These are phyloP conservation scores for Coemansia sp. DNA, from an alignment of 192 early-diverging fungal species.

Conservation along the genomic window DNA sequence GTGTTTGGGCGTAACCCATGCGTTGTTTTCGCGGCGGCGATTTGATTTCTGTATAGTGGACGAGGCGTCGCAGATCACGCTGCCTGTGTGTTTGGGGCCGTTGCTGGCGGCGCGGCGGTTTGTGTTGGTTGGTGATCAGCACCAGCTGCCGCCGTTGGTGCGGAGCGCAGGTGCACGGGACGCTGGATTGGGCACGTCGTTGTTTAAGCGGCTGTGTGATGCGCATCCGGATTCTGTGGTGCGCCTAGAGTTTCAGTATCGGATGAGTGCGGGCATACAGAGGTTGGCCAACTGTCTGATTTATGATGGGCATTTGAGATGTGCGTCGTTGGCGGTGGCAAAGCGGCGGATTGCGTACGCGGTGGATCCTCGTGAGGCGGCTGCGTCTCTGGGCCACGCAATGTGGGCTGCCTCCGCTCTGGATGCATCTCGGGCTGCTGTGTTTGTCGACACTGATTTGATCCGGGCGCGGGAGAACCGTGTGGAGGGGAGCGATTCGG, in stretches of 20 bases:
- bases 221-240: conserved; percentile 76
- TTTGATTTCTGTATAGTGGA: conserved; percentile 98
- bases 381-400: not conserved
- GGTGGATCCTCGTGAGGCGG: conserved; percentile 16
- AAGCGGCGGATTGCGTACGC: conserved; percentile 46
- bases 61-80: conserved; percentile 91
- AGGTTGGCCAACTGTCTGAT: conserved; percentile 76
- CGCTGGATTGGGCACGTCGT: conserved; percentile 56
- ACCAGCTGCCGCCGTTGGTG: conserved; percentile 92
- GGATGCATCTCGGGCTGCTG: conserved; percentile 64
- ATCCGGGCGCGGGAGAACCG: conserved; percentile 64
- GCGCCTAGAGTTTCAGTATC: conserved; percentile 80
- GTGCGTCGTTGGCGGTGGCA: conserved; percentile 68
- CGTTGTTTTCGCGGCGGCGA: conserved; percentile 67
- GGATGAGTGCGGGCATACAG: conserved; percentile 94
- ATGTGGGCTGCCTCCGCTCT: conserved; percentile 67
- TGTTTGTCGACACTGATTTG: conserved; percentile 82
- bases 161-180: conserved; percentile 41
- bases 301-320: conserved; percentile 75
- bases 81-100: conserved; percentile 89
- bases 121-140: conserved; percentile 93
- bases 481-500: conserved; percentile 50
- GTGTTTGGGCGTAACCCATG: conserved; percentile 79
- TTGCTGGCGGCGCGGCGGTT: conserved; percentile 77
- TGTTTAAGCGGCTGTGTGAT: conserved; percentile 82